A percentile compares a stretch with the other conserved stretches of the same genome.
phyloP scores from a whole-genome alignment of 306 rosid genomes.

The Inga oerstediana region DNA sequence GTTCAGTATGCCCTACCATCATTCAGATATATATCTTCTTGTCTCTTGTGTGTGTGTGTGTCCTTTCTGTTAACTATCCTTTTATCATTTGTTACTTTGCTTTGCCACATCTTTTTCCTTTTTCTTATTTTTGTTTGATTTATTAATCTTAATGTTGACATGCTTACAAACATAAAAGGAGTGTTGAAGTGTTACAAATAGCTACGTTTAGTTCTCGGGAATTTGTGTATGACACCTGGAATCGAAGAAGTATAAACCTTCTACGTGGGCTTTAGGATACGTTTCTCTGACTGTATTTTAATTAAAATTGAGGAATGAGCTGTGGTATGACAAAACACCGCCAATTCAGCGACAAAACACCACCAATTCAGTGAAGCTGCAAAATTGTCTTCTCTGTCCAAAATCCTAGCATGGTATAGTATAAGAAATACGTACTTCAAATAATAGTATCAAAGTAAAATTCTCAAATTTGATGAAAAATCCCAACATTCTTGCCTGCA shows the following conservation, averaged over 20 bases:
- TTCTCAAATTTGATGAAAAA: background rate
- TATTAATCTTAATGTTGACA: background rate
- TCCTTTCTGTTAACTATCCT: background rate
- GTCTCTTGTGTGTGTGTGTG: background rate
- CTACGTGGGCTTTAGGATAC: background rate
- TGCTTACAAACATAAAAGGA: background rate
- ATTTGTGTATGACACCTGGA: background rate
- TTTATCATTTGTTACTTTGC: slow-evolving; percentile 18
- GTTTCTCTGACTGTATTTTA: background rate
- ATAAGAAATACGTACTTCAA: background rate
- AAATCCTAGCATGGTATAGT: background rate
- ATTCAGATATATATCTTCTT: background rate
- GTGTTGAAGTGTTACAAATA: background rate
- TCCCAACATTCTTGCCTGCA: background rate
- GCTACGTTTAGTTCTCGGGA: background rate
- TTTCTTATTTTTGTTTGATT: background rate
- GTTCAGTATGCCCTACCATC: slow-evolving; percentile 2
- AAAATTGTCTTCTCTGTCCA: background rate
- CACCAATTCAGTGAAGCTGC: background rate
- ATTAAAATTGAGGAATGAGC: background rate
- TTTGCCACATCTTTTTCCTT: background rate
- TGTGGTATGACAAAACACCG: background rate
- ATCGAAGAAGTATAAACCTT: background rate
- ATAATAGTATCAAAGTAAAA: background rate
- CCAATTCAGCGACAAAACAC: background rate